These are phyloP conservation scores for Argentina anserina DNA, from an alignment of 306 rosid genomes.

Conservation along the genomic window DNA sequence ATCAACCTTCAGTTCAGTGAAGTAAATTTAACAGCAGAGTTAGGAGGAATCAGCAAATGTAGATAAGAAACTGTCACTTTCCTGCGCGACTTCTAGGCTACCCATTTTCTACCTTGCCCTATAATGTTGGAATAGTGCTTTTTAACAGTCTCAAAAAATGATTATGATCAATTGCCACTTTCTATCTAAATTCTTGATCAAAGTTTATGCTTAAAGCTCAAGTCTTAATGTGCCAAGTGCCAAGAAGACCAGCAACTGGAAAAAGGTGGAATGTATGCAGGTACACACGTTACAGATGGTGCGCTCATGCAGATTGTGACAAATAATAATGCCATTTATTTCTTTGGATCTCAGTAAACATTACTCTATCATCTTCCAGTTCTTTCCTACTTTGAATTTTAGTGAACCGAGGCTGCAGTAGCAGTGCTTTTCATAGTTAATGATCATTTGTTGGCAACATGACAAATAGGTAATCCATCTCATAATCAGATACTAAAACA, in stretches of 20 bases:
- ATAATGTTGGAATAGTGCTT: background rate
- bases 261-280: background rate
- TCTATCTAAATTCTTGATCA: background rate
- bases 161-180: background rate
- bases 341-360: background rate
- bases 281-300: background rate
- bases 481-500: background rate
- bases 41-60: too few relatives aligned
- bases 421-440: background rate
- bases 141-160: background rate
- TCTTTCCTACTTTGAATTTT: background rate
- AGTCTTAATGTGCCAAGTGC: background rate
- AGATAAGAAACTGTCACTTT: background rate
- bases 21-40: background rate
- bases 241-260: background rate
- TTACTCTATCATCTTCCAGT: background rate
- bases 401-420: background rate
- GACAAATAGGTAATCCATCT: background rate
- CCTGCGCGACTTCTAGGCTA: background rate
- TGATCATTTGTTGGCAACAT: slow-evolving; percentile 2
- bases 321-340: background rate
- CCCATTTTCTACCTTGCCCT: background rate
- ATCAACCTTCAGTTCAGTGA: background rate
- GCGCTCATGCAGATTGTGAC: background rate
- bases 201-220: background rate